phyloP scores from a whole-genome alignment of 768 basidiomycete genomes.

The Lentinus brumalis region DNA sequence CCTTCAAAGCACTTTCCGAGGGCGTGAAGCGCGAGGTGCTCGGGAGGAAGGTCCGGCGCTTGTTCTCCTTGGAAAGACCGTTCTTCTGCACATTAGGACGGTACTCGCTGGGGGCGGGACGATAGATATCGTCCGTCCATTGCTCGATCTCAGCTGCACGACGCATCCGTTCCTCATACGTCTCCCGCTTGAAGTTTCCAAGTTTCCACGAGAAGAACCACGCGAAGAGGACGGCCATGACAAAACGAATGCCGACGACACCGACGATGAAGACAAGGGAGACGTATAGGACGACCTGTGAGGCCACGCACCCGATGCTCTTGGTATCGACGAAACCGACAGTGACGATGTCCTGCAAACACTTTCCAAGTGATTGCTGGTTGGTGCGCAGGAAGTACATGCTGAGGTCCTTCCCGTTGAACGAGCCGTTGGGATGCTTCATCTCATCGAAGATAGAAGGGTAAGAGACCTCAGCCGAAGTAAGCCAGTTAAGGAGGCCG shows the following conservation, averaged over 20 bases:
- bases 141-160: conserved; percentile 90
- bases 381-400: conserved; percentile 78
- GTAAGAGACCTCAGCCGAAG: conserved; percentile 75
- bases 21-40: conserved; percentile 76
- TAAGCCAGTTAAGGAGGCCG: conserved; percentile 82
- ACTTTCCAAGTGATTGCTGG: conserved; percentile 68
- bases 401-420: conserved; percentile 84
- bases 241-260: conserved; percentile 92
- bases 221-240: conserved; percentile 94
- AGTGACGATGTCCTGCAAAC: conserved; percentile 82
- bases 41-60: conserved; percentile 64
- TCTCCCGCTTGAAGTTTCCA: conserved; percentile 91
- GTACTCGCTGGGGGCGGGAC: conserved; percentile 86
- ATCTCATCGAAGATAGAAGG: conserved; percentile 82
- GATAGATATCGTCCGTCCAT: conserved; percentile 96
- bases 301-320: conserved; percentile 95
- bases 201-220: conserved; percentile 99
- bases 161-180: conserved; percentile 88
- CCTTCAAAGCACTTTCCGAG: conserved; percentile 58
- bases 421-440: conserved; percentile 68
- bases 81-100: conserved; percentile 86
- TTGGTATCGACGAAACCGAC: conserved; percentile 95
- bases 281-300: conserved; percentile 89
- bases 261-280: conserved; percentile 97
- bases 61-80: conserved; percentile 57